A percentile compares a stretch with the other conserved stretches of the same genome.
phyloP scores from a whole-genome alignment of 2,329 filamentous ascomycete genomes.

The Pezicula carpinea region DNA sequence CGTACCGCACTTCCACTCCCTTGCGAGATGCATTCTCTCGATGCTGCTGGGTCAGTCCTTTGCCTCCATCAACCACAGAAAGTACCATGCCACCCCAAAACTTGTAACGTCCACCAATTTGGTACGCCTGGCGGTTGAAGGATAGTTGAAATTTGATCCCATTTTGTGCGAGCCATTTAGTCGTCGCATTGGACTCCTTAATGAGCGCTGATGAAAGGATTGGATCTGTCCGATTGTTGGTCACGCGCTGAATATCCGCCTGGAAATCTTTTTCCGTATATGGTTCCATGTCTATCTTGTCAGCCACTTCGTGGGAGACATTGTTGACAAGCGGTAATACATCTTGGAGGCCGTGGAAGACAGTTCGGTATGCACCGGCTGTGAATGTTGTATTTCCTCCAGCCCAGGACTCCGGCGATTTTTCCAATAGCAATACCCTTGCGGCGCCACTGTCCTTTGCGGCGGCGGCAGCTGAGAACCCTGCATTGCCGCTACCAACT shows the following conservation, averaged over 20 bases:
- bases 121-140: constrained; percentile 63
- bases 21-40: constrained; percentile 35
- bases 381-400: constrained; percentile 20
- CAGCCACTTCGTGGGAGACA: constrained; percentile 38
- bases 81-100: constrained; percentile 66
- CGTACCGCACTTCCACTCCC: constrained; percentile 40
- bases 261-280: constrained; percentile 52
- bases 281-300: constrained; percentile 51
- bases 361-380: constrained; percentile 38
- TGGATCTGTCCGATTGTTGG: constrained; percentile 46
- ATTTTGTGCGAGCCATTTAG: constrained; percentile 51
- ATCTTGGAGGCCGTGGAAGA: constrained; percentile 49
- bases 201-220: constrained; percentile 45
- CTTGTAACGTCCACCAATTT: constrained; percentile 53
- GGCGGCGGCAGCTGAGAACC: constrained; percentile 36
- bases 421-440: constrained; percentile 16
- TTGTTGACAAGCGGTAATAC: constrained; percentile 60
- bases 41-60: constrained; percentile 50
- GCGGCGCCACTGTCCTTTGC: constrained; percentile 11
- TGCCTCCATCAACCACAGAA: constrained; percentile 54
- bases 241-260: constrained; percentile 53
- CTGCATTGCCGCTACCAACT: constrained; percentile 60
- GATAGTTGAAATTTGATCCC: constrained; percentile 55
- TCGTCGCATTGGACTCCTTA: constrained; percentile 41
- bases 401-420: constrained; percentile 17